These are phyloP conservation scores for Gossypium arboreum DNA, from an alignment of 345 rosid species.

Conservation along the genomic window DNA sequence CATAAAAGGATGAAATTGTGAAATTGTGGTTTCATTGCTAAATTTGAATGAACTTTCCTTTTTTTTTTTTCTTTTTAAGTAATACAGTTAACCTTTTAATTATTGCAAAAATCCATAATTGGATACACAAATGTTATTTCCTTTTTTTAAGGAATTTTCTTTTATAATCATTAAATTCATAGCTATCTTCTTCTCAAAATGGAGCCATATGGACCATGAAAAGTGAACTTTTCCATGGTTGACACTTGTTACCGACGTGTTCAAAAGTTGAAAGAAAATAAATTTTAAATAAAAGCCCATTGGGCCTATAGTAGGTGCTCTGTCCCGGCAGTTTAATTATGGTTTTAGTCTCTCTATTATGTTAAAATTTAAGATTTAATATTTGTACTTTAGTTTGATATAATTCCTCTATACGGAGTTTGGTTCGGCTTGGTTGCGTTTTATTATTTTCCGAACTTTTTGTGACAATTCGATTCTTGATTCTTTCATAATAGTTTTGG, in stretches of 20 bases:
- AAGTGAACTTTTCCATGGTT: background rate
- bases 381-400: no score
- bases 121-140: background rate
- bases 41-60: background rate
- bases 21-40: no score
- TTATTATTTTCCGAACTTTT: no score
- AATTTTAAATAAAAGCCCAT: background rate
- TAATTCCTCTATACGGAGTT: no score
- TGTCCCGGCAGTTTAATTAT: background rate
- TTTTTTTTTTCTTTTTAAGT: background rate
- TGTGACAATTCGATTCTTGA: no score
- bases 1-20: no score
- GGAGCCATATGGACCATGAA: background rate
- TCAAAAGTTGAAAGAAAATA: background rate
- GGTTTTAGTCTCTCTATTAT: background rate
- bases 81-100: no score
- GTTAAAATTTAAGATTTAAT: no score
- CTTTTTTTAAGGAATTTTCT: no score
- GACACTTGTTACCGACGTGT: conserved; percentile 7
- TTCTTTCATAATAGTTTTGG: no score
- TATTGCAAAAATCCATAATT: background rate
- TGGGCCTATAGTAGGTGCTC: conserved; percentile 7
- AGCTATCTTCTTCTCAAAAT: background rate
- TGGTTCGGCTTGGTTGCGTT: no score
- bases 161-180: background rate